A percentile compares a stretch with the other conserved stretches of the same genome.
These are phyloP conservation scores for Urochloa ruziziensis DNA, from an alignment of 176 grass and related monocot genomes.

Conservation along the genomic window DNA sequence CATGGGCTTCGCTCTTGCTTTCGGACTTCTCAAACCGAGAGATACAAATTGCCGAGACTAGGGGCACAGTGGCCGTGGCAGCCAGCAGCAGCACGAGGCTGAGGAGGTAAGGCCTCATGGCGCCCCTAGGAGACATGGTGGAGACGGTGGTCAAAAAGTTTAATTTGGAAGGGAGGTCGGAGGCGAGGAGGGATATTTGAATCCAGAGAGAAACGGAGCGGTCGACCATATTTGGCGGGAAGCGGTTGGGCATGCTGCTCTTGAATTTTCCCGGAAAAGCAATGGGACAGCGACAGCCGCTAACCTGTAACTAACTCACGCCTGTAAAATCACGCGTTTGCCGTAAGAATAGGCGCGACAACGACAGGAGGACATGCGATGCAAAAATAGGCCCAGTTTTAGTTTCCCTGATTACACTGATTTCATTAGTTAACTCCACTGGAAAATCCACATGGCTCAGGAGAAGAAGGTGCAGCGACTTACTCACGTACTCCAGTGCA, in stretches of 20 bases:
- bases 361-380: not conserved
- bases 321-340: not conserved
- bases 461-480: no score
- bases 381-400: not conserved
- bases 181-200: not conserved
- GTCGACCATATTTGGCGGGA: slow-evolving; percentile 30
- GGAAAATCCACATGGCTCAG: no score
- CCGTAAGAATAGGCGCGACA: slow-evolving; percentile 1
- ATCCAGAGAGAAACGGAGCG: not conserved
- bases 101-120: slow-evolving; percentile 25
- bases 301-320: not conserved
- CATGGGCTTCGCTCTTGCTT: not conserved
- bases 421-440: no score
- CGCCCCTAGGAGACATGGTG: not conserved
- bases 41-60: not conserved
- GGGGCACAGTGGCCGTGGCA: not conserved
- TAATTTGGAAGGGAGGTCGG: not conserved
- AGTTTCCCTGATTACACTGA: no score
- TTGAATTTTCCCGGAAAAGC: not conserved
- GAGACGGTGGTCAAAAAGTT: not conserved
- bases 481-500: no score
- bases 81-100: slow-evolving; percentile 9
- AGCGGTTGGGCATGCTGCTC: not conserved
- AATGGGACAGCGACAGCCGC: not conserved
- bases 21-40: not conserved